phyloP scores from a whole-genome alignment of 352 stramenopile species.

The Pythium dissotocum region DNA sequence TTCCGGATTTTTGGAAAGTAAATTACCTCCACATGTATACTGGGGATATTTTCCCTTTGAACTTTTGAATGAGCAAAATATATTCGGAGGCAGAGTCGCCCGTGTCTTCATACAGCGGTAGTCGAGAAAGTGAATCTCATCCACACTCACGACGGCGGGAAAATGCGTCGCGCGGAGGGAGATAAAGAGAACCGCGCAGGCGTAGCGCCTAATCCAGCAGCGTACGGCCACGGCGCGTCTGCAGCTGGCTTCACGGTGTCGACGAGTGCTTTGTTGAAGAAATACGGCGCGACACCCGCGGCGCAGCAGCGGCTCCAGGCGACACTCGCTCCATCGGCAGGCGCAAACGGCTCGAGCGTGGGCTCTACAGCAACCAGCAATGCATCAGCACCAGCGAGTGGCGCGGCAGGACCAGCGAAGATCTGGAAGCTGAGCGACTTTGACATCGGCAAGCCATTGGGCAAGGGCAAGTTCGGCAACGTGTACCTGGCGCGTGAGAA shows the following conservation, averaged over 20 bases:
- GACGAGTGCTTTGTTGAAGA: constrained; percentile 32
- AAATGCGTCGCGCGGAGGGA: constrained; percentile 62
- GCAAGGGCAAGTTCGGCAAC: constrained; percentile 98
- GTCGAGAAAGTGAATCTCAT: background rate
- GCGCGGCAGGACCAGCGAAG: constrained; percentile 24
- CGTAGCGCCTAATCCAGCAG: background rate
- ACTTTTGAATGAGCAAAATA: constrained; percentile 38
- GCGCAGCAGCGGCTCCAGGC: constrained; percentile 6
- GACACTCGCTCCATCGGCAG: constrained; percentile 7
- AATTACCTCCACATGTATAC: constrained; percentile 18
- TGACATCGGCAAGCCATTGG: constrained; percentile 98
- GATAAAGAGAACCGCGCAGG: constrained; percentile 61
- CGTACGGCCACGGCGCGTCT: constrained; percentile 3
- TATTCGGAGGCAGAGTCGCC: background rate
- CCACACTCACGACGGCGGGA: background rate
- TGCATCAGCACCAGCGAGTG: background rate
- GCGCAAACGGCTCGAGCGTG: constrained; percentile 16
- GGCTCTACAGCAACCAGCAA: background rate
- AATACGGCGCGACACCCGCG: constrained; percentile 24
- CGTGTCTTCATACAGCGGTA: background rate
- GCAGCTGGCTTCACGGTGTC: constrained; percentile 6
- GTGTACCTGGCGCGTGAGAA: constrained; percentile 99
- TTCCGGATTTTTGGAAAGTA: constrained; percentile 13
- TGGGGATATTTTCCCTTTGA: constrained; percentile 23
- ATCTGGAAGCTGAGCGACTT: constrained; percentile 97